Evolutionary conservation across 2,329 filamentous ascomycete species (phyloP).

Genomic region (Lojkania enalia): DNA sequence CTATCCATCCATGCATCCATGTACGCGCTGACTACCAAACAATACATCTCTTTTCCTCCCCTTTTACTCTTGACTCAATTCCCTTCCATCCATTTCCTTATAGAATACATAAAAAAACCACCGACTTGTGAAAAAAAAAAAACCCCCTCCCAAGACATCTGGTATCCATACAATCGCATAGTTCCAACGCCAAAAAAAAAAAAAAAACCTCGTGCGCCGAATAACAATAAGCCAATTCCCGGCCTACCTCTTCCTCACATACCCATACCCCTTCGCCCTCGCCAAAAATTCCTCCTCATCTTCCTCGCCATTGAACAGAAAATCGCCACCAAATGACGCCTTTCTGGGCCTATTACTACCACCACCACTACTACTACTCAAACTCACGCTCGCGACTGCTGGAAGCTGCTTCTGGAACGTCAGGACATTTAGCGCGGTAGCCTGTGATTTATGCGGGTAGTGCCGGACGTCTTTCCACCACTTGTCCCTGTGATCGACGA

Average conservation of each 20-base stretch:
- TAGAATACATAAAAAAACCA: neutral
- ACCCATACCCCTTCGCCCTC: slow-evolving; percentile 16
- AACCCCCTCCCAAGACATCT: neutral
- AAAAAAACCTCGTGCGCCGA: neutral
- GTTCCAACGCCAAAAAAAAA: neutral
- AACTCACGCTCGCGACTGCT: neutral
- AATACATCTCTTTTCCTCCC: too few species aligned
- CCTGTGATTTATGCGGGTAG: neutral
- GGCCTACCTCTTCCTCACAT: neutral
- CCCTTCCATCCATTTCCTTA: neutral
- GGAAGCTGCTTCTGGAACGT: neutral
- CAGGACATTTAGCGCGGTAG: neutral
- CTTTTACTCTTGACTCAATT: too few species aligned
- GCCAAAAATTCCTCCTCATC: slow-evolving; percentile 32
- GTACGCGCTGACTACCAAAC: too few species aligned
- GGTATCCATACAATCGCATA: neutral
- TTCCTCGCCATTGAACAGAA: slow-evolving; percentile 32
- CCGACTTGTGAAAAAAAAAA: neutral
- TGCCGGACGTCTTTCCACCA: slow-evolving; percentile 24
- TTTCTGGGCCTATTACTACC: neutral
- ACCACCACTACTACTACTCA: too few species aligned
- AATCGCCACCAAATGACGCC: slow-evolving; percentile 13
- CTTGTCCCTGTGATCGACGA: slow-evolving; percentile 1
- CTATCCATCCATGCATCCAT: too few species aligned
- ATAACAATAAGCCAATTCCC: too few species aligned